Evolutionary conservation across 1,284 basidiomycete genomes (phyloP).

Genomic region (Malassezia dermatis): DNA sequence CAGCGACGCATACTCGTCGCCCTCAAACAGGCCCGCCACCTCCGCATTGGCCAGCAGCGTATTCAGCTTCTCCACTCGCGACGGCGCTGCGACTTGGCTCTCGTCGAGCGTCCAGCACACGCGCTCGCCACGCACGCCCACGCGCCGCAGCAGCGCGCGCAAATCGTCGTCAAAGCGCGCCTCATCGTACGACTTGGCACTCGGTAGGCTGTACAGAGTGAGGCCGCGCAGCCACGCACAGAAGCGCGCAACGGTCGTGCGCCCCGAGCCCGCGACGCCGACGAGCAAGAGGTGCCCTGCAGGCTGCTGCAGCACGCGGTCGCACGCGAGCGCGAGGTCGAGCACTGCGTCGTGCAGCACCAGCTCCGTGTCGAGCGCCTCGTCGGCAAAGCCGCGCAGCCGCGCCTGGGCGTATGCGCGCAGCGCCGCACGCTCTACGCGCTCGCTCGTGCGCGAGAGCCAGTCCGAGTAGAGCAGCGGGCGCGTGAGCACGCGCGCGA

Average conservation of each 20-base stretch:
- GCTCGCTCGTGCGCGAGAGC: constrained; percentile 94
- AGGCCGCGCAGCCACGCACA: constrained; percentile 99
- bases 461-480: constrained; percentile 98
- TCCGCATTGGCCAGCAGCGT: constrained; percentile 98
- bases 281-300: constrained; percentile 94
- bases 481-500: constrained; percentile 61
- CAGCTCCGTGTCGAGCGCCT: constrained; percentile 88
- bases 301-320: constrained; percentile 96
- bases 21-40: constrained; percentile 81
- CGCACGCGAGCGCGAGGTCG: constrained; percentile 91
- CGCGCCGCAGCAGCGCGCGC: constrained; percentile 76
- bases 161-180: constrained; percentile 98
- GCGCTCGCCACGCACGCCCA: constrained; percentile 97
- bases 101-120: constrained; percentile 99
- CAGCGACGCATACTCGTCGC: constrained; percentile 82
- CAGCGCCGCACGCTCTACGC: constrained; percentile 82
- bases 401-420: constrained; percentile 95
- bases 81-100: constrained; percentile 94
- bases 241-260: constrained; percentile 96
- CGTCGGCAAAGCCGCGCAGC: constrained; percentile 57
- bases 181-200: constrained; percentile 94
- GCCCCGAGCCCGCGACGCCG: constrained; percentile 93
- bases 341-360: constrained; percentile 97
- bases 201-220: constrained; percentile 97
- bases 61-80: constrained; percentile 98